Conservation (phyloP, 2,329 filamentous ascomycete genomes). For the Clarireedia hainanense region DNA sequence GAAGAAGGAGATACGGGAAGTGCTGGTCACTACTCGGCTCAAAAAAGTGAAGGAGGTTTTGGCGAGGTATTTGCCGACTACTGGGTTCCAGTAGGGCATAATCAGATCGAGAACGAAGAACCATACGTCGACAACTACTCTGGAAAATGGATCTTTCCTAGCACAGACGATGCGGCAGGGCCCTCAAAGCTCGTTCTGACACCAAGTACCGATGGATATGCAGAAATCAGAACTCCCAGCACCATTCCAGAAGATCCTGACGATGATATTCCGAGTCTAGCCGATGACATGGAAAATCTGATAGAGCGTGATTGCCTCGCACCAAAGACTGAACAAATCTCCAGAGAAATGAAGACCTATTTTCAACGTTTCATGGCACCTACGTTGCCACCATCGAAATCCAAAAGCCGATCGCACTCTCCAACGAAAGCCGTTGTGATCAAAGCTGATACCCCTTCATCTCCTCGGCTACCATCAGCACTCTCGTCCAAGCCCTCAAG, state of each 20-base stretch:
- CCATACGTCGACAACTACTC: not conserved
- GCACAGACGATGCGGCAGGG: not conserved
- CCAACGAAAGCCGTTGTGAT: not conserved
- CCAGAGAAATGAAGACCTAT: conserved; percentile 2
- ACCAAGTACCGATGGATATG: not conserved
- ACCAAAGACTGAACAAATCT: not conserved
- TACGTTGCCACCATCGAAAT: not conserved
- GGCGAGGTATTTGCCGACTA: too few species aligned
- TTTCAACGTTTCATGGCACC: conserved; percentile 3
- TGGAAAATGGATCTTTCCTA: conserved; percentile 4
- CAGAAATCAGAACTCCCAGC: not conserved
- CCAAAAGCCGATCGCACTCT: not conserved
- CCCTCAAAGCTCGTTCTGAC: not conserved
- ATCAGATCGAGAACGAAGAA: not conserved
- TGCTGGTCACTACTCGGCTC: not conserved
- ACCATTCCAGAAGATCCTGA: not conserved
- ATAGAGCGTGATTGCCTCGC: not conserved
- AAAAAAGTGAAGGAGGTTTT: not conserved
- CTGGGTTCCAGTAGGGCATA: not conserved
- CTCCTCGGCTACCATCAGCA: not conserved
- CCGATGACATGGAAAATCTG: not conserved
- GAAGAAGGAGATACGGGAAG: not conserved
- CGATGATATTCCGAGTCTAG: not conserved
- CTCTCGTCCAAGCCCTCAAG: not conserved
- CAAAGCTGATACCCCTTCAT: not conserved